phyloP scores from a whole-genome alignment of 169 alveolate species.

The Eimeria acervulina region DNA sequence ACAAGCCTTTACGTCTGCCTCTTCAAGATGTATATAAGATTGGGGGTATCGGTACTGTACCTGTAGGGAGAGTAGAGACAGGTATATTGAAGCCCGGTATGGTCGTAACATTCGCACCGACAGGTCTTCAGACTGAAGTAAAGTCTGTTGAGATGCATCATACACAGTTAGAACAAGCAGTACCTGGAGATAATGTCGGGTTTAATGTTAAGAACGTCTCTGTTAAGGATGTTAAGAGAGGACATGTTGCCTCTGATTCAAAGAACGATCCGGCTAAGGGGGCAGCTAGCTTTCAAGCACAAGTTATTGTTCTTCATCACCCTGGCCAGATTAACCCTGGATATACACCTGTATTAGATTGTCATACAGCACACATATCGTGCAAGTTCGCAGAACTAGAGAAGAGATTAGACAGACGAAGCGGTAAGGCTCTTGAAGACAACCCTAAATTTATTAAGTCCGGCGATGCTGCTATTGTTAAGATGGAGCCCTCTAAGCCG shows the following conservation, averaged over 20 bases:
- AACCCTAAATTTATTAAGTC: conserved; percentile 97
- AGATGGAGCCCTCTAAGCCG: conserved; percentile 97
- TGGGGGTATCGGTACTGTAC: conserved; percentile 99
- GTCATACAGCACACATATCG: conserved; percentile 99
- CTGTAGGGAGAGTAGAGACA: conserved; percentile 99
- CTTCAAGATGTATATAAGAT: conserved; percentile 99
- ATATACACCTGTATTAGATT: conserved; percentile 98
- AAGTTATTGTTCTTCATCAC: conserved; percentile 97
- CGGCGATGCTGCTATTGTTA: conserved; percentile 98
- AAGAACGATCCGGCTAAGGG: conserved; percentile 99
- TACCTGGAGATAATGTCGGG: conserved; percentile 99
- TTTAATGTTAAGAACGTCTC: conserved; percentile 97
- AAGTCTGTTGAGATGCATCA: conserved; percentile 99
- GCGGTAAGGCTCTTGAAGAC: conserved; percentile 98
- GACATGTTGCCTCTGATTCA: conserved; percentile 97
- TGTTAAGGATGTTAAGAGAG: conserved; percentile 97
- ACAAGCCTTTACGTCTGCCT: conserved; percentile 98
- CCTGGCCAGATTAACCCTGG: conserved; percentile 99
- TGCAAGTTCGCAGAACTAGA: conserved; percentile 97
- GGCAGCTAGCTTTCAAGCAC: conserved; percentile 96
- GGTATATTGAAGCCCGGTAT: conserved; percentile 97
- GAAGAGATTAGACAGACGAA: conserved; percentile 97
- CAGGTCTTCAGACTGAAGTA: conserved; percentile 97
- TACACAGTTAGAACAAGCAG: conserved; percentile 97
- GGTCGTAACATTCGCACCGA: conserved; percentile 97